Evolutionary conservation across 306 rosid species (phyloP).

Genomic region (Trifolium subterraneum): DNA sequence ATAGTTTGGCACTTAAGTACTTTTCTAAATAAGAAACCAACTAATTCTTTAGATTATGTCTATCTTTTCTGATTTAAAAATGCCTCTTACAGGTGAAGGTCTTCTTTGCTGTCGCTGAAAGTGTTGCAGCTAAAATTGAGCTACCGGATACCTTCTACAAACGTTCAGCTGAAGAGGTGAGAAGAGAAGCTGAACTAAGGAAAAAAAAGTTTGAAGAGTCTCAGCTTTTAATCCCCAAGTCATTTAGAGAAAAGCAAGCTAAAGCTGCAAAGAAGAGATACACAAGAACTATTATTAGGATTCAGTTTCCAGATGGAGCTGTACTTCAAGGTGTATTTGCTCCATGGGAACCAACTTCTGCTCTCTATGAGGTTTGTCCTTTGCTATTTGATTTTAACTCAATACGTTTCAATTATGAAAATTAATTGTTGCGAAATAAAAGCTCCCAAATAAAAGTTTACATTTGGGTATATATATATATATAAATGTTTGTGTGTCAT

Average conservation of each 20-base stretch:
- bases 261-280: slow-evolving; percentile 72
- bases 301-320: slow-evolving; percentile 95
- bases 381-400: slow-evolving; percentile 23
- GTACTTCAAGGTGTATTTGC: slow-evolving; percentile 88
- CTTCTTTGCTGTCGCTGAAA: slow-evolving; percentile 93
- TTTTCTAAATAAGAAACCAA: not conserved
- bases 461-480: too few relatives aligned
- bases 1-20: slow-evolving; percentile 32
- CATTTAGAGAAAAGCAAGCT: slow-evolving; percentile 89
- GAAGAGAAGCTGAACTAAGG: slow-evolving; percentile 86
- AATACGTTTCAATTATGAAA: not conserved
- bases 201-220: slow-evolving; percentile 89
- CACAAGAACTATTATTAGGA: slow-evolving; percentile 67
- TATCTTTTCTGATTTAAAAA: slow-evolving; percentile 24
- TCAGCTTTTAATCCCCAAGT: slow-evolving; percentile 88
- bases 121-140: slow-evolving; percentile 80
- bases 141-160: slow-evolving; percentile 87
- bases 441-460: too few relatives aligned
- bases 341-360: slow-evolving; percentile 77
- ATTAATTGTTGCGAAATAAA: not conserved
- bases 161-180: slow-evolving; percentile 74
- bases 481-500: too few relatives aligned
- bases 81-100: slow-evolving; percentile 65
- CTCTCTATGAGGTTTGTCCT: slow-evolving; percentile 80
- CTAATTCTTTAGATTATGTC: slow-evolving; percentile 15